Base-by-base conservation (phyloP, 495 filamentous ascomycete species). In the Lophiotrema nucula region DNA sequence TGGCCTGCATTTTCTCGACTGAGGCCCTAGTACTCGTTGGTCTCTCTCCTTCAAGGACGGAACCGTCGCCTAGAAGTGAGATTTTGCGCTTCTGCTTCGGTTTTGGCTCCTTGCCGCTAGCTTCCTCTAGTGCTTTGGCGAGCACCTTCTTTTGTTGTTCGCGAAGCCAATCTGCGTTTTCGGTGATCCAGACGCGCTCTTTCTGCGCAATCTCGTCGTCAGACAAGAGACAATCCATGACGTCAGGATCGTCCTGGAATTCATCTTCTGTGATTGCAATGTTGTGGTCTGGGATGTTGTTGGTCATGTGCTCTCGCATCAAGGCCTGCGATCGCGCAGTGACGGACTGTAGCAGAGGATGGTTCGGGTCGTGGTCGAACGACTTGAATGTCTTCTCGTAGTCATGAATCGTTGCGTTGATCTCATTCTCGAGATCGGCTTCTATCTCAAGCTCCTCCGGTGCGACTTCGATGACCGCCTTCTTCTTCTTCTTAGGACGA, bases 161-260 rank as follows among this genome's bases (percentile, higher is more conserved):
- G 4, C 92, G 87, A 33, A 98, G 77, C 73, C 88, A 98, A 49
- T 92, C 88, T 65, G 89, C 87, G 72, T 97, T 97, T 62, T 89
- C 83, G 56, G 91, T 88, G n/a, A 90, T 81, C 93, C 93, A 98
- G 49, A 97, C 88, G 41, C 79, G 77, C 69, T 95, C 90, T 67
- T 96, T 96, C 60, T 91, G 77, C 3, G 78, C 77, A 1, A 83
- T 76, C 71, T 97, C 92, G 2, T 76, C 76, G 4, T 81, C 77
- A 0, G 76, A 75, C n/a, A 97, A 80, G 37, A 87, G 69, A 71
- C 90, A 95, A 60, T 85, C 82, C 49, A 74, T 68, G 21, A 97
- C 88, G 70, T 98, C 93, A 0, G 87, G 87, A 60, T 92, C 88
- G 62, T 95, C 82, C 3, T 82, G 87, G 65, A 97, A 96, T 69